phyloP scores from a whole-genome alignment of 345 rosid species.

The Brassica napus region DNA sequence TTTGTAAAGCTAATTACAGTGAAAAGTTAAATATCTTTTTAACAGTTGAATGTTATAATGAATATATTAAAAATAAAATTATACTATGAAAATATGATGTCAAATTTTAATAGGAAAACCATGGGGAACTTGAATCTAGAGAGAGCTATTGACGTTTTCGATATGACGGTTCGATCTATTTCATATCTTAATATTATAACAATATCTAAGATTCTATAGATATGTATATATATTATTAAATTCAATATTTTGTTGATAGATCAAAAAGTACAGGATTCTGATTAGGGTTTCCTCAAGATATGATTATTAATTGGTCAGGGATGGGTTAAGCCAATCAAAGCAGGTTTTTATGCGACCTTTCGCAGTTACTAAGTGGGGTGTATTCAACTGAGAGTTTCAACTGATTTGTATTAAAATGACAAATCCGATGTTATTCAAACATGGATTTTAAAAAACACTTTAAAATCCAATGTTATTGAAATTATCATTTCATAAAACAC shows the following conservation, averaged over 20 bases:
- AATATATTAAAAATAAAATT: no score
- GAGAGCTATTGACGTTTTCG: constrained; percentile 16
- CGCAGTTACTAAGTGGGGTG: neutral
- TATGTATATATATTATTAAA: neutral
- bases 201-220: constrained; percentile 15
- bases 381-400: no score
- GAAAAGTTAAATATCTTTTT: neutral
- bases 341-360: constrained; percentile 31
- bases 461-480: no score
- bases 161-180: constrained; percentile 21
- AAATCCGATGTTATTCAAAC: no score
- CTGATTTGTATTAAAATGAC: no score
- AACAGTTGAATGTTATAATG: neutral
- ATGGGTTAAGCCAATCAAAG: constrained; percentile 17
- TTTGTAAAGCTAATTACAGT: neutral
- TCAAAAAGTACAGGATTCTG: constrained; percentile 30
- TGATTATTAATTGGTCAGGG: constrained; percentile 11
- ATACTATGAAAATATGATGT: neutral
- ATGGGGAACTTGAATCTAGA: constrained; percentile 17
- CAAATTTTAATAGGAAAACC: neutral
- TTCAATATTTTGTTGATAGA: constrained; percentile 1
- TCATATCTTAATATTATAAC: constrained; percentile 26
- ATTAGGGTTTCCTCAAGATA: constrained; percentile 32
- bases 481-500: no score
- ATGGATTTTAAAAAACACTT: no score